Base-by-base conservation (phyloP, 2,329 filamentous ascomycete genomes). In the Neonectria faginata region DNA sequence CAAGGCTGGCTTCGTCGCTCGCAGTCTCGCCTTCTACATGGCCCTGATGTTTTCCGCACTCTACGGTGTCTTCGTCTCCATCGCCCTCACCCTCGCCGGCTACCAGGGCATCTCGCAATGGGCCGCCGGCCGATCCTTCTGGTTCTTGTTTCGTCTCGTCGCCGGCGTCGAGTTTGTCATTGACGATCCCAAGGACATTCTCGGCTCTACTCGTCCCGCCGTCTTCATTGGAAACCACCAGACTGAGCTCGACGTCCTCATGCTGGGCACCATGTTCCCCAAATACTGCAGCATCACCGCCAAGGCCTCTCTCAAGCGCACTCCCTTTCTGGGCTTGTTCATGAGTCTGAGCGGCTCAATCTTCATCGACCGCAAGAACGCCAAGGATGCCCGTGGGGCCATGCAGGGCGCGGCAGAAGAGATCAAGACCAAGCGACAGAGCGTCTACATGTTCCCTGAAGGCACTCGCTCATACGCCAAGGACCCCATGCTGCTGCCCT, bases 181-280 rank as follows among this genome's bases (percentile, higher is more conserved):
- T 54, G 86, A 91, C 48, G 93, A 94, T 73, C 78, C 88, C 42
- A 77, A 88, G 64, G 80, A 89, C 69, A 77, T 89, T 71, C 87
- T 94, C 63, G 81, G 82, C 51, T 89, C 84, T 10, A 84, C 84
- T 29, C 88, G 95, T 56, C 96, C 96, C 1, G 94, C 93, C 62
- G 92, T 99, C 62, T 94, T 99, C 75, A 85, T 99, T 71, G 92
- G 92, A 44, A 98, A 98, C 81, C 96, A 99, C 82, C 96, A 99
- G 85, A 93, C 92, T 22, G 96, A 98, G 82, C 88, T 99, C 70
- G 96, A 99, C 77, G 92, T 99, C 44, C 86, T 97, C 64, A 92
- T 97, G 88, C 87, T 99, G 29, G 96, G 94, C 67, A 84, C 86
- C 79, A 88, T 97, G 75, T 98, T 97, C 81, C 96, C 96, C 52